Evolutionary conservation across 2,329 filamentous ascomycete genomes (phyloP).

Genomic region (Bretziella fagacearum): DNA sequence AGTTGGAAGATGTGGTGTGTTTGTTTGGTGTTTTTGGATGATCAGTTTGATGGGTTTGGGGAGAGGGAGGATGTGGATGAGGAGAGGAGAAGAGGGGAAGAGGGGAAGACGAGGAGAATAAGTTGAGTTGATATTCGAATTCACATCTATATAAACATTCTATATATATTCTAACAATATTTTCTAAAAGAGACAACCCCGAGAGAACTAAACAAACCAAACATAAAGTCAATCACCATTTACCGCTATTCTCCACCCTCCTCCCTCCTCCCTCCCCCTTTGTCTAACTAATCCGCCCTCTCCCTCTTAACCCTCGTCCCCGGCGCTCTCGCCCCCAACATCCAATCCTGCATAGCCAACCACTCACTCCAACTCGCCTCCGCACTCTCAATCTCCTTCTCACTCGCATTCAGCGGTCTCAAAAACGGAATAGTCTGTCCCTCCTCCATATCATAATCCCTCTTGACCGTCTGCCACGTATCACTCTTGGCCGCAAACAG

Average conservation of each 20-base stretch:
- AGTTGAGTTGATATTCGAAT: not conserved
- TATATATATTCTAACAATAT: not conserved
- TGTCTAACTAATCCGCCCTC: slow-evolving; percentile 6
- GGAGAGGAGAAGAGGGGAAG: too few relatives aligned
- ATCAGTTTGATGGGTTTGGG: too few relatives aligned
- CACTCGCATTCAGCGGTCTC: slow-evolving; percentile 59
- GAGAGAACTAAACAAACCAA: not conserved
- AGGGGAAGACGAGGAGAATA: too few relatives aligned
- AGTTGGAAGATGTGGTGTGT: too few relatives aligned
- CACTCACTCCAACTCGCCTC: slow-evolving; percentile 85
- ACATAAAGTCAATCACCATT: not conserved
- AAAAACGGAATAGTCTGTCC: slow-evolving; percentile 79
- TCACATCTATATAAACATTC: slow-evolving; percentile 1
- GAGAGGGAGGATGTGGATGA: too few relatives aligned
- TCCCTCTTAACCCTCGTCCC: slow-evolving; percentile 8
- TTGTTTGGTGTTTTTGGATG: too few relatives aligned
- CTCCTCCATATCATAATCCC: slow-evolving; percentile 71
- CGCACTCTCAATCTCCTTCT: slow-evolving; percentile 66
- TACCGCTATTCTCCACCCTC: too few relatives aligned
- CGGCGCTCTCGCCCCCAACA: slow-evolving; percentile 71
- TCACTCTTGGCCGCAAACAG: slow-evolving; percentile 89
- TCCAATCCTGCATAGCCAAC: slow-evolving; percentile 97
- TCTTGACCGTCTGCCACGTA: slow-evolving; percentile 76
- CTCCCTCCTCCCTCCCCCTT: too few relatives aligned
- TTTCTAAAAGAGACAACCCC: not conserved